phyloP scores from a whole-genome alignment of 2,329 filamentous ascomycete genomes.

The Trichoderma koningiopsis region DNA sequence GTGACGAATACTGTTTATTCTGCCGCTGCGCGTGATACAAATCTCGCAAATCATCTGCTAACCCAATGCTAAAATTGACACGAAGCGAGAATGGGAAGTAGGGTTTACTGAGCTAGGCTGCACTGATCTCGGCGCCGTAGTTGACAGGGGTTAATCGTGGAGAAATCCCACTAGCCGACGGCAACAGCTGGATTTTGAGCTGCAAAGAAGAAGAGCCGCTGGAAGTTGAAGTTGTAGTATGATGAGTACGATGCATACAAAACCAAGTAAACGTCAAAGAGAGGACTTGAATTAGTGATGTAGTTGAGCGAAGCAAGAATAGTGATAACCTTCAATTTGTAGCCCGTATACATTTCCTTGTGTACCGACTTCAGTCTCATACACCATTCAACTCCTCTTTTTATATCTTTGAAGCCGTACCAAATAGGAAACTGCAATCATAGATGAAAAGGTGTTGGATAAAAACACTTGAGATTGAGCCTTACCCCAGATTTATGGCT shows the following conservation, averaged over 20 bases:
- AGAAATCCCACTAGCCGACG: neutral
- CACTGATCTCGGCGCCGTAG: neutral
- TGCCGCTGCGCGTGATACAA: neutral
- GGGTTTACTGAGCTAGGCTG: neutral
- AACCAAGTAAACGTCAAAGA: no score
- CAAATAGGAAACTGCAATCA: neutral
- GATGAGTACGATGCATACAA: neutral
- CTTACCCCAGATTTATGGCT: neutral
- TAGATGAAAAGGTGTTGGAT: neutral
- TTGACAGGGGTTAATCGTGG: slow-evolving; percentile 17
- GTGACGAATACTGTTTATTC: neutral
- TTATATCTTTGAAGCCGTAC: neutral
- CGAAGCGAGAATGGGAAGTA: neutral
- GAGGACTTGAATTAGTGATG: neutral
- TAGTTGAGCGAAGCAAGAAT: neutral
- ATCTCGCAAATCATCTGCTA: neutral
- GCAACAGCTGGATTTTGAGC: neutral
- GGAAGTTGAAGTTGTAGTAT: neutral
- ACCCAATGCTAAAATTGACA: neutral
- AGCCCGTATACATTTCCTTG: neutral
- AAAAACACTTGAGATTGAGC: neutral
- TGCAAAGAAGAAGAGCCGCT: no score
- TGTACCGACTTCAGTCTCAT: neutral
- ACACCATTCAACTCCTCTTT: neutral
- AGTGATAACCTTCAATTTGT: neutral